Base-by-base conservation (phyloP, 192 early-diverging fungal species). In the Irineochytrium annulatum region DNA sequence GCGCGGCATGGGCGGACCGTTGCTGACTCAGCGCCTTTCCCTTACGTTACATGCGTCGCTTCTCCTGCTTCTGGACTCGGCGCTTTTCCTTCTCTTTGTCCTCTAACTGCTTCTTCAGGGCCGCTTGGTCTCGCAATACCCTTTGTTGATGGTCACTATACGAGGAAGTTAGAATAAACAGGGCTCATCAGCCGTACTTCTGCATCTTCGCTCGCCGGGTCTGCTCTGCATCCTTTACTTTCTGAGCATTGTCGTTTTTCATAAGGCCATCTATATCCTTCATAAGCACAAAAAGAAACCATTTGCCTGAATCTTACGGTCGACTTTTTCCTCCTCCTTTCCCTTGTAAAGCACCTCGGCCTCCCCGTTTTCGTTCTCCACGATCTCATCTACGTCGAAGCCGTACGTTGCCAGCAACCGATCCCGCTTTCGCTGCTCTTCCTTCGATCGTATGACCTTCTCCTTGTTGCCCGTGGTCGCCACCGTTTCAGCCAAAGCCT, bases 321-420 rank as follows among this genome's bases (percentile, higher is more conserved):
- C 34, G 44, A 35, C 39, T 57, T 59, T 1, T 46, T 57, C 27
- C 52, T 70, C 8, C 69, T 59, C 34, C n/a, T n/a, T n/a, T n/a
- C 75, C 78, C 49, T 74, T 80, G 51, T 85, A 85, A n/a, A 83
- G 59, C 37, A 86, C 79, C 55, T 86, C 86, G 20, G 68, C 69
- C 60, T 86, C 86, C 1, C 86, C 86, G 44, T 86, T 63, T 1
- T 28, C 84, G 20, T 61, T 68, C 62, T 87, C 84, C 2, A 78
- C 71, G 48, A 71, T 65, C 22, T 84, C 83, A 29, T 86, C 82
- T 3, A 75, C 59, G 37, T 84, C 84, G 56, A 86, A 86, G 1
- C 71, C 83, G 62, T 90, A 90, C 62, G 84, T 69, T 34, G 60
- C 45, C 24, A 65, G 58, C 31, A 70, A 46, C 51, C 56, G 39